A percentile compares a stretch with the other conserved stretches of the same genome.
Evolutionary conservation across 2,329 filamentous ascomycete species (phyloP).

Genomic region (Bipolaris oryzae): DNA sequence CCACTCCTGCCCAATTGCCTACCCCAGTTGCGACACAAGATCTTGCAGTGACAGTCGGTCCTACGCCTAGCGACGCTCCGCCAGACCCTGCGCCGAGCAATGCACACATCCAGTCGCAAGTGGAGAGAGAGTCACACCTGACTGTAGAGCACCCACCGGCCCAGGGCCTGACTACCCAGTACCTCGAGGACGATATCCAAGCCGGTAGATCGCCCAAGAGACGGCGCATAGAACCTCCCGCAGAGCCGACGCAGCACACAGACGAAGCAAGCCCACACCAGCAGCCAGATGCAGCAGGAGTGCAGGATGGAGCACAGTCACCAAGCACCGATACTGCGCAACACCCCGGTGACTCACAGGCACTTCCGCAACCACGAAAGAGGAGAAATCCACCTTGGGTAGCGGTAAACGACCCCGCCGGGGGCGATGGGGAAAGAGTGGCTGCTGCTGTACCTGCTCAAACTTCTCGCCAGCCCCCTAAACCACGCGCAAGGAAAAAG

Average conservation of each 20-base stretch:
- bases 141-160: background rate
- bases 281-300: background rate
- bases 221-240: constrained; percentile 23
- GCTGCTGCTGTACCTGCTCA: constrained; percentile 13
- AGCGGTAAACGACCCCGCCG: constrained; percentile 37
- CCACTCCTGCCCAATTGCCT: constrained; percentile 25
- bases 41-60: background rate
- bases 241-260: background rate
- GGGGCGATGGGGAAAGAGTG: constrained; percentile 17
- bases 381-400: constrained; percentile 32
- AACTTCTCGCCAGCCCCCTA: constrained; percentile 22
- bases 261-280: background rate
- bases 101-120: background rate
- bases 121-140: background rate
- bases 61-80: background rate
- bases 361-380: constrained; percentile 13
- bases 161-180: constrained; percentile 6
- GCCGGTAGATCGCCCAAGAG: constrained; percentile 30
- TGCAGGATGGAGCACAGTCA: background rate
- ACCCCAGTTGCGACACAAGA: constrained; percentile 37
- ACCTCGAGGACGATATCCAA: constrained; percentile 17
- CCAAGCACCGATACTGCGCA: background rate
- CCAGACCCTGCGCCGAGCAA: constrained; percentile 3
- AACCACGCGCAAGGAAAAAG: constrained; percentile 19
- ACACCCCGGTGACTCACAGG: constrained; percentile 1